Evolutionary conservation across 257 asterid species (phyloP).

Genomic region (Gardenia jasminoides): DNA sequence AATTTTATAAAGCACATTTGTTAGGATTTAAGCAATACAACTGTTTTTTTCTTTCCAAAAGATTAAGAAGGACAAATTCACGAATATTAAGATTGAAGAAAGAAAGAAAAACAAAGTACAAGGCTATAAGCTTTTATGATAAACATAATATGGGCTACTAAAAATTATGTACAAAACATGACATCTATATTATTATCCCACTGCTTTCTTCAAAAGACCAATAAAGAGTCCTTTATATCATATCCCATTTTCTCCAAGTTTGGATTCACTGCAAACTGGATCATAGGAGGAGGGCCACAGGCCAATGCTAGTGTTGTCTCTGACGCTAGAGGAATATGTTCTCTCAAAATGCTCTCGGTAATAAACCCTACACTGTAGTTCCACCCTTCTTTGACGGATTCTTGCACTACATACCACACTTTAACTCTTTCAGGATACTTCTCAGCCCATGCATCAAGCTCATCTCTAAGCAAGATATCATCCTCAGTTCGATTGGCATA

Average conservation of each 20-base stretch:
- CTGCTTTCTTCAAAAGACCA: constrained; percentile 48
- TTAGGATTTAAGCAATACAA: too few species aligned
- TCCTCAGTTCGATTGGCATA: constrained; percentile 91
- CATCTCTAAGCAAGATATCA: constrained; percentile 64
- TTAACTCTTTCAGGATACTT: constrained; percentile 53
- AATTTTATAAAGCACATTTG: too few species aligned
- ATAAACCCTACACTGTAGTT: constrained; percentile 62
- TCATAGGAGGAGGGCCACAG: constrained; percentile 97
- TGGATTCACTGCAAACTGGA: constrained; percentile 81
- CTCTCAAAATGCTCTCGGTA: constrained; percentile 55
- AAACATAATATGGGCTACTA: background rate
- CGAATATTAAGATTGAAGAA: too few species aligned
- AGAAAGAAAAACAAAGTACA: too few species aligned
- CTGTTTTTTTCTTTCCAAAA: too few species aligned
- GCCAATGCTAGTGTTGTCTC: constrained; percentile 61
- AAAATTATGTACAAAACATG: constrained; percentile 5
- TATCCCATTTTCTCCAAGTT: constrained; percentile 96
- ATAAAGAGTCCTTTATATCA: constrained; percentile 56
- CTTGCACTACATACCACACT: constrained; percentile 86
- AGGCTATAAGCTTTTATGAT: background rate
- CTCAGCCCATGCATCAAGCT: constrained; percentile 82
- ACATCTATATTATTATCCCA: constrained; percentile 21
- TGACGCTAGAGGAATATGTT: constrained; percentile 63
- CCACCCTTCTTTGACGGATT: constrained; percentile 59
- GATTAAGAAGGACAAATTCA: too few species aligned